These are phyloP conservation scores for Plantago major DNA, from an alignment of 257 asterid species.

Conservation along the genomic window DNA sequence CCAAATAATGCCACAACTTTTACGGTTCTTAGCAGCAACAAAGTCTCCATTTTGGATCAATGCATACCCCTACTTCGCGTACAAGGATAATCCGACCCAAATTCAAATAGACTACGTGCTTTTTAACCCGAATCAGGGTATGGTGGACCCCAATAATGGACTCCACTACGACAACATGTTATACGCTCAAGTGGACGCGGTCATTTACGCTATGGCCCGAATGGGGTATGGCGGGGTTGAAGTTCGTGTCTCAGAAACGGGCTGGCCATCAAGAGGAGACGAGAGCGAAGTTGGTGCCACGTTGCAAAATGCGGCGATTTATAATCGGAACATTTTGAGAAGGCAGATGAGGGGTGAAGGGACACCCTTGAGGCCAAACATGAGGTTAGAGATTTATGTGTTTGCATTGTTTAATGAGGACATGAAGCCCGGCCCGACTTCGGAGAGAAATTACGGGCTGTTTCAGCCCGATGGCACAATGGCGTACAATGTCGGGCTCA, in stretches of 20 bases:
- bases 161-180: conserved; percentile 82
- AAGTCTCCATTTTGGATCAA: conserved; percentile 84
- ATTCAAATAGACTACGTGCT: conserved; percentile 65
- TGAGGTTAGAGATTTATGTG: conserved; percentile 58
- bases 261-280: conserved; percentile 90
- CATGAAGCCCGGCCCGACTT: conserved; percentile 74
- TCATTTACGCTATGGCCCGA: conserved; percentile 49
- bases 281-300: conserved; percentile 58
- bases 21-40: conserved; percentile 54
- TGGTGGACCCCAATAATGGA: conserved; percentile 54
- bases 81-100: conserved; percentile 53
- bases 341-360: conserved; percentile 59
- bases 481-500: conserved; percentile 54
- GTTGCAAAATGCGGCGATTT: conserved; percentile 49
- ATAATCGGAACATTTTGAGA: conserved; percentile 61
- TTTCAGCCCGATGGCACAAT: conserved; percentile 65
- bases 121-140: conserved; percentile 60
- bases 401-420: conserved; percentile 84
- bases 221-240: conserved; percentile 61
- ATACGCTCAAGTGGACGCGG: conserved; percentile 87
- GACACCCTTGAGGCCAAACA: conserved; percentile 62
- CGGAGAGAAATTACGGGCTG: conserved; percentile 70
- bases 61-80: conserved; percentile 90
- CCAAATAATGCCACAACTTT: conserved; percentile 50
- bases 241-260: conserved; percentile 75